phyloP scores from a whole-genome alignment of 1,284 basidiomycete species.

The Ceratobasidium theobromae region DNA sequence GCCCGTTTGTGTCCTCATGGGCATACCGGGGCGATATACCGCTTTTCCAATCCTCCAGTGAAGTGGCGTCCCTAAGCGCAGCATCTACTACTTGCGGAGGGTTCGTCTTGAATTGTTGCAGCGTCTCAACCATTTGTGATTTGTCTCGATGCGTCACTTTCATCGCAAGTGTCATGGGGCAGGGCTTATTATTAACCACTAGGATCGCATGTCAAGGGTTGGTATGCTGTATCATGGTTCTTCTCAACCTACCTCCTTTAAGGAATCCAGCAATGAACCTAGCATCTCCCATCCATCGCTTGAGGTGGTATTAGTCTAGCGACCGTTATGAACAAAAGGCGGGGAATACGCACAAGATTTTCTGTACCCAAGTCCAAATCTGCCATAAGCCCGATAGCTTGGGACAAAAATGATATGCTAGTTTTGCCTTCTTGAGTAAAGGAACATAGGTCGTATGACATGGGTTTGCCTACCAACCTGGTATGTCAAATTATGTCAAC shows the following conservation, averaged over 20 bases:
- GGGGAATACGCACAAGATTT: not conserved
- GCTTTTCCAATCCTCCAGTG: slow-evolving; percentile 34
- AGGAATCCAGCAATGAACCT: slow-evolving; percentile 87
- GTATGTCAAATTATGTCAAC: no score
- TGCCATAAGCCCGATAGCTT: slow-evolving; percentile 88
- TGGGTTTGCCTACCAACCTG: slow-evolving; percentile 56
- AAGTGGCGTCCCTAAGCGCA: slow-evolving; percentile 37
- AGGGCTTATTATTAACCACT: slow-evolving; percentile 69
- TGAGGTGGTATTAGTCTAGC: slow-evolving; percentile 50
- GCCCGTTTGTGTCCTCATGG: slow-evolving; percentile 48
- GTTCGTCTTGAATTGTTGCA: slow-evolving; percentile 39
- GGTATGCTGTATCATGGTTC: not conserved
- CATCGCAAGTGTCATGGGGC: slow-evolving; percentile 69
- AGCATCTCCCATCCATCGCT: slow-evolving; percentile 88
- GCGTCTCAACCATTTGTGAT: slow-evolving; percentile 60
- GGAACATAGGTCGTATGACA: slow-evolving; percentile 82
- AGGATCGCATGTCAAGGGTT: not conserved
- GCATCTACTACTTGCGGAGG: slow-evolving; percentile 35
- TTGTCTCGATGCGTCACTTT: slow-evolving; percentile 75
- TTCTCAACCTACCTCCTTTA: slow-evolving; percentile 64
- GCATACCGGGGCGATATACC: slow-evolving; percentile 43
- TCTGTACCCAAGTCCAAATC: slow-evolving; percentile 70
- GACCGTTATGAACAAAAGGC: not conserved
- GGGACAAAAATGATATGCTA: slow-evolving; percentile 88
- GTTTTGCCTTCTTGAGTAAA: slow-evolving; percentile 65